phyloP scores from a whole-genome alignment of 2,329 filamentous ascomycete species.

The Didymosphaeria variabile region DNA sequence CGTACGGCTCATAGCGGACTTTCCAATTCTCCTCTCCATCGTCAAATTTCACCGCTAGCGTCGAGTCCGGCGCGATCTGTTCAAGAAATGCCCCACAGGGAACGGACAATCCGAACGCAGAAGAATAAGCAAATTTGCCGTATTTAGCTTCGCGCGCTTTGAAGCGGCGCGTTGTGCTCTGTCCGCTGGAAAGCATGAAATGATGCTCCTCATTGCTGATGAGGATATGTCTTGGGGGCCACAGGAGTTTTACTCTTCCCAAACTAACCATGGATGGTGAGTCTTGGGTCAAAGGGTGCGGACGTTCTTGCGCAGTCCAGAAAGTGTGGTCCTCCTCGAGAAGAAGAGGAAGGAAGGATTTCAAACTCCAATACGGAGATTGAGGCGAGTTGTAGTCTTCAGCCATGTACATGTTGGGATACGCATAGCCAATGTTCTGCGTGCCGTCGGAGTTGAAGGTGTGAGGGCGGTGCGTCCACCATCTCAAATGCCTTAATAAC shows the following conservation, averaged over 20 bases:
- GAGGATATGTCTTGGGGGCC: constrained; percentile 53
- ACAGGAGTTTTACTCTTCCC: constrained; percentile 19
- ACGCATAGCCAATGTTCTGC: constrained; percentile 54
- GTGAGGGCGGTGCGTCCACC: constrained; percentile 53
- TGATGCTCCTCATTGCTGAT: constrained; percentile 42
- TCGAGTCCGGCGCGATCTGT: constrained; percentile 41
- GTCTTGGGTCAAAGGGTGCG: constrained; percentile 16
- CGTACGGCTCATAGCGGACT: constrained; percentile 28
- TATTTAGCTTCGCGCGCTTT: constrained; percentile 31
- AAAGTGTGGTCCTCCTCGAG: constrained; percentile 50
- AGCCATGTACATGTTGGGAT: constrained; percentile 61
- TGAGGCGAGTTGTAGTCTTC: constrained; percentile 65
- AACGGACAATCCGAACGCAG: constrained; percentile 58
- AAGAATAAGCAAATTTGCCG: constrained; percentile 51
- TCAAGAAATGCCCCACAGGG: constrained; percentile 49
- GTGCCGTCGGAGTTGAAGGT: constrained; percentile 59
- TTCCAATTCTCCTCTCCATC: constrained; percentile 33
- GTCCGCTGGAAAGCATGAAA: constrained; percentile 27
- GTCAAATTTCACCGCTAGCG: constrained; percentile 28
- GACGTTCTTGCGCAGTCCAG: constrained; percentile 54
- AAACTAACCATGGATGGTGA: neutral
- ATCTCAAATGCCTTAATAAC: constrained; percentile 57
- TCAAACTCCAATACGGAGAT: constrained; percentile 62
- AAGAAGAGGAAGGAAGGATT: constrained; percentile 53
- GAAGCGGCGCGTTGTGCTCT: constrained; percentile 22